Conservation (phyloP, 2,329 filamentous ascomycete species). For the Diaporthe ampelina region DNA sequence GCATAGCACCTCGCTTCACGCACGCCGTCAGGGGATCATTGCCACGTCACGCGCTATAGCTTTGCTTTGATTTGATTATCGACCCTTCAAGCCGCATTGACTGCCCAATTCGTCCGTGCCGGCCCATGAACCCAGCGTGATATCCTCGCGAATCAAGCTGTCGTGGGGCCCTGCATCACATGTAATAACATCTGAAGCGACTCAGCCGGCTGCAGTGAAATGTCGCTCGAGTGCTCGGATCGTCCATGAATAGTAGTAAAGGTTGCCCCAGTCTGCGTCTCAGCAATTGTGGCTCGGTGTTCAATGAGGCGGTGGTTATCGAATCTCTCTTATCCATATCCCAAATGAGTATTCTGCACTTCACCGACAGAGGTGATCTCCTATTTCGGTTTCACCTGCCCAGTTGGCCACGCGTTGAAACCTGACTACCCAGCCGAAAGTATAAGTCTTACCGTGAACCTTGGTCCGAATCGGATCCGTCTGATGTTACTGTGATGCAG, state of each 20-base stretch:
- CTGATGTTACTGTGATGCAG: conserved; percentile 24
- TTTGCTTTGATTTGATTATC: background rate
- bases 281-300: background rate
- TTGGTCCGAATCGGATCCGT: conserved; percentile 21
- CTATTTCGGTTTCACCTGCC: conserved; percentile 13
- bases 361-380: background rate
- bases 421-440: conserved; percentile 8
- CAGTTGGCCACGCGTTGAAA: conserved; percentile 23
- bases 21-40: background rate
- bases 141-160: background rate
- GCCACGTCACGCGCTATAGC: background rate
- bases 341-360: background rate
- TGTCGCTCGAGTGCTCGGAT: background rate
- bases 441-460: conserved; percentile 4
- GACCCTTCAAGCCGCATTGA: too few species aligned
- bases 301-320: background rate
- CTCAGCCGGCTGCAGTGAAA: too few species aligned
- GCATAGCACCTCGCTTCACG: too few species aligned
- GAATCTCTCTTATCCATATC: background rate
- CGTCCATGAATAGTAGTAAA: background rate
- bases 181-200: too few species aligned
- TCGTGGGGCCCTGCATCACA: background rate
- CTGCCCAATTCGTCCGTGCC: background rate
- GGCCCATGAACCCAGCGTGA: background rate
- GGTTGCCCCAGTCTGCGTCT: background rate